phyloP scores from a whole-genome alignment of 2,329 filamentous ascomycete genomes.

The Colletotrichum tabaci region DNA sequence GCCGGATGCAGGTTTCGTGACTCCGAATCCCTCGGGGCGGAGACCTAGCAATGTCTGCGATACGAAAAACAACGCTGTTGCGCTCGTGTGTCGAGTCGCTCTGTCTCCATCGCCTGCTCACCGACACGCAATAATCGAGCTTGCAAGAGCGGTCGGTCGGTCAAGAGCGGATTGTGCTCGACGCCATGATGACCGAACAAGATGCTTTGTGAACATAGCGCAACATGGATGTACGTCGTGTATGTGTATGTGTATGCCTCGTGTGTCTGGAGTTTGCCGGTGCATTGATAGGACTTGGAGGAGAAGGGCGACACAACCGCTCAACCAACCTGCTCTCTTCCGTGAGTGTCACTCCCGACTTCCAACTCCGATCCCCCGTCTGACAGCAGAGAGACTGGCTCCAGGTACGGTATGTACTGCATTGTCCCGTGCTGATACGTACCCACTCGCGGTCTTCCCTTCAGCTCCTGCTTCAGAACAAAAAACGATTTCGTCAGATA shows the following conservation, averaged over 20 bases:
- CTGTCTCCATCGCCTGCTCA: constrained; percentile 12
- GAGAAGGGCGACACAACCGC: constrained; percentile 2
- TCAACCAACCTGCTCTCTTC: constrained; percentile 30
- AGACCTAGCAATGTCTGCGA: constrained; percentile 25
- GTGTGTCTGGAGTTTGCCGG: neutral
- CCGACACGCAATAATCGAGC: constrained; percentile 11
- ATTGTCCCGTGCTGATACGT: constrained; percentile 8
- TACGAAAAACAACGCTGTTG: constrained; percentile 22
- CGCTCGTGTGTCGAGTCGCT: constrained; percentile 1
- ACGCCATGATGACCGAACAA: constrained; percentile 2
- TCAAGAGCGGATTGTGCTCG: neutral
- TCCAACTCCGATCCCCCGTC: neutral
- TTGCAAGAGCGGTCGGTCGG: neutral
- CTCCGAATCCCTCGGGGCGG: constrained; percentile 33
- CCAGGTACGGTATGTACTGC: neutral
- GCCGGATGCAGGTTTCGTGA: constrained; percentile 42
- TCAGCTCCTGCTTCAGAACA: constrained; percentile 24
- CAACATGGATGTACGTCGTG: neutral
- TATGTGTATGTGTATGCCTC: no score
- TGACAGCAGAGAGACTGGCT: neutral
- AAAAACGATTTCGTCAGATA: constrained; percentile 28
- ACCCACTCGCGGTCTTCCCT: neutral
- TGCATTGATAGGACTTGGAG: neutral
- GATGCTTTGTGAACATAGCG: neutral
- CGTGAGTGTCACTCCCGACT: constrained; percentile 17